These are phyloP conservation scores for Lactarius trivialis DNA, from an alignment of 768 basidiomycete genomes.

Conservation along the genomic window DNA sequence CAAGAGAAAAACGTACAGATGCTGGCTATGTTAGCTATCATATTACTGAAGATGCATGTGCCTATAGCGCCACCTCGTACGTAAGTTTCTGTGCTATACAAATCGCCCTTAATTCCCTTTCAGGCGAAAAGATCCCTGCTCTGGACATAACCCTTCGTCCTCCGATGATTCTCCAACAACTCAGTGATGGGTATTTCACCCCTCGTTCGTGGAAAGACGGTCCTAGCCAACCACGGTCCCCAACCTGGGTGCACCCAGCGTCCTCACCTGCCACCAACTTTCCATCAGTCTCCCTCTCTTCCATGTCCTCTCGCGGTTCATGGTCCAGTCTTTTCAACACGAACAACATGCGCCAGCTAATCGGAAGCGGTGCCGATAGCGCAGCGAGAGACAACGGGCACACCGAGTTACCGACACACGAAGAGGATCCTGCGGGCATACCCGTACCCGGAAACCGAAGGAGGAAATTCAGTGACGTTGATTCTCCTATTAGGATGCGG, in stretches of 20 bases:
- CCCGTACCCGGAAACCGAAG: constrained; percentile 28
- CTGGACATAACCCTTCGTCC: constrained; percentile 5
- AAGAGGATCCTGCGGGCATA: constrained; percentile 24
- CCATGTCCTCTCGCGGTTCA: constrained; percentile 64
- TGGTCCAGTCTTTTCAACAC: constrained; percentile 78
- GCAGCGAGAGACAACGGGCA: constrained; percentile 37
- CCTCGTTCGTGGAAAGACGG: constrained; percentile 33
- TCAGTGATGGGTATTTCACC: constrained; percentile 56
- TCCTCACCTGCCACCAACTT: constrained; percentile 38
- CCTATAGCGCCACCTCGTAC: constrained; percentile 19
- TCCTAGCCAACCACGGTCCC: constrained; percentile 38
- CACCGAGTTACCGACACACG: constrained; percentile 22
- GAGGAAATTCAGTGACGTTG: constrained; percentile 12
- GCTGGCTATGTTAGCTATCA: constrained; percentile 67
- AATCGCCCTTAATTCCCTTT: neutral
- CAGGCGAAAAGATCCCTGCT: neutral
- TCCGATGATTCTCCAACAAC: constrained; percentile 23
- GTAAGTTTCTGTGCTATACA: constrained; percentile 2
- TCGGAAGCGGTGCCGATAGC: constrained; percentile 50
- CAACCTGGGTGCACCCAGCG: constrained; percentile 45
- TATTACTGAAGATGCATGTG: constrained; percentile 49
- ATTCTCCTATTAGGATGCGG: constrained; percentile 2
- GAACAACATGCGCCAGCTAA: constrained; percentile 60
- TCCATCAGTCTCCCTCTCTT: constrained; percentile 39
- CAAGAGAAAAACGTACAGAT: constrained; percentile 65